Evolutionary conservation across 1,284 basidiomycete species (phyloP), one percentile per base, ranked within the genome.

Genomic region (Naganishia sp.): DNA sequence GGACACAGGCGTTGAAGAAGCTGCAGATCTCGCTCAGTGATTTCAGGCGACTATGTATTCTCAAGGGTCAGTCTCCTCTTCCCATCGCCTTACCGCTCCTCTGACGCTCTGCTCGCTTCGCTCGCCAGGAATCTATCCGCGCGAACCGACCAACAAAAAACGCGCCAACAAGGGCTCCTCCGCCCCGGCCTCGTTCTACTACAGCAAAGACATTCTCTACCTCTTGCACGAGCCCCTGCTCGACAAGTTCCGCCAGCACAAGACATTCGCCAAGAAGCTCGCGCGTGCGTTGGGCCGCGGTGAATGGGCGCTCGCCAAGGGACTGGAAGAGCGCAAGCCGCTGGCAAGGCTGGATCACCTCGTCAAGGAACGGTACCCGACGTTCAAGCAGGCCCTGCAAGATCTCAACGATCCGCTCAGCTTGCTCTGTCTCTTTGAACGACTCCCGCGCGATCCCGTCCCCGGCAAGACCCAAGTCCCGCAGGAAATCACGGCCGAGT

Each of bases 291-390:
- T 99, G 56, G 96, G 95, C 28, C 84, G 94, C 69, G 88, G 90
- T 64, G 94, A 99, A 83, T 98, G 94, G 93, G 90, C 87, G 64
- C 88, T 88, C 68, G 96, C 96, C 18, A 96, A 97, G 82, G 94
- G 89, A 72, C 78, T 99, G 62, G 92, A 99, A 79, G 91, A 94
- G 63, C 89, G 89, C 74, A 96, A 91, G 77, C 93, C 93, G 1
- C 85, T 89, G 35, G 92, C 94, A 76, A 83, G 85, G 56, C 79
- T 99, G 72, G 96, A 99, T 81, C 96, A 99, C 79, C 92, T 99
- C 70, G 90, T 99, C 77, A 99, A 98, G 79, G 95, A 99, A 82
- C 85, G 96, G 92, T 99, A 99, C 81, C 94, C 96, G 2, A 96
- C 94, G 1, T 99, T 99, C 80, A 86, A 92, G 57, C 93, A 98